Conservation (phyloP, 2,329 filamentous ascomycete species). For the Rutstroemia sp. region DNA sequence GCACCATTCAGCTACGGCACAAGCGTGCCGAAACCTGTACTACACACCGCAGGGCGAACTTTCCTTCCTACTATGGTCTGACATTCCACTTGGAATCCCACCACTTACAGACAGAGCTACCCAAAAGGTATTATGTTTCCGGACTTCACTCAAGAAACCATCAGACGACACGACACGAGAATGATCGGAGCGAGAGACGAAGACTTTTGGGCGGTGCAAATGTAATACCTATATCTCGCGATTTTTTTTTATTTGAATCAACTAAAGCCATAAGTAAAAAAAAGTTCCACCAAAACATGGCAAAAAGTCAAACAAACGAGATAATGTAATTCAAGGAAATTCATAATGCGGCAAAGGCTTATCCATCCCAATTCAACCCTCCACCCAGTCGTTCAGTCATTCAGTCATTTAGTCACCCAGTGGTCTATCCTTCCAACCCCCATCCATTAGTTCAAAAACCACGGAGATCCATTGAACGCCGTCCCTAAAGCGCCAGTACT, state of each 20-base stretch:
- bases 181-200: no score
- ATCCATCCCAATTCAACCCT: not conserved
- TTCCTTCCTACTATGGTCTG: no score
- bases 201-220: not conserved
- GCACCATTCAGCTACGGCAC: no score
- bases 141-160: no score
- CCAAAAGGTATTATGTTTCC: no score
- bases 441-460: no score
- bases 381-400: not conserved
- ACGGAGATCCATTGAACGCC: not conserved
- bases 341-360: not conserved
- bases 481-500: not conserved
- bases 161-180: no score
- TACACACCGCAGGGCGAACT: no score
- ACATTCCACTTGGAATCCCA: no score
- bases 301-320: not conserved
- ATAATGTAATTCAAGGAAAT: not conserved
- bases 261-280: not conserved
- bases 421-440: not conserved
- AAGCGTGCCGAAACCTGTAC: no score
- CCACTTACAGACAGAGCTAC: no score
- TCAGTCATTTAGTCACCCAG: not conserved
- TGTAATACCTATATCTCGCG: not conserved
- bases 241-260: not conserved
- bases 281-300: not conserved